These are phyloP conservation scores for Ligustrum vulgare DNA, from an alignment of 257 asterid genomes.

Conservation along the genomic window DNA sequence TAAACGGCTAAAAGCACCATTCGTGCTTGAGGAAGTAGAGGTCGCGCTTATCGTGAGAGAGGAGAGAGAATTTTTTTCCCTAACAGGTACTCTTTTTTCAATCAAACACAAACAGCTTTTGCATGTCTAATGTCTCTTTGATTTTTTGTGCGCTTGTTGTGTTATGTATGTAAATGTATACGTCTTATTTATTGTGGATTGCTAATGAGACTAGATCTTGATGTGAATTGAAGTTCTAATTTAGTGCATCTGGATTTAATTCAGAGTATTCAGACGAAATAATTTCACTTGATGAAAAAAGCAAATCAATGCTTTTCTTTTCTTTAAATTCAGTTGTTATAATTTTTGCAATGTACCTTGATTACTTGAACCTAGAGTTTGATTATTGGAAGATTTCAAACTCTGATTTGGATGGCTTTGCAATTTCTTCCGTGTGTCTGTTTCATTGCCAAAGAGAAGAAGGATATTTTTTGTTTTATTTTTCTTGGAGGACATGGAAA, in stretches of 20 bases:
- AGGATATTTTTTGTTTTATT: not conserved
- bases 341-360: slow-evolving; percentile 10
- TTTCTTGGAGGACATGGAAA: not conserved
- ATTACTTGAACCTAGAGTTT: not conserved
- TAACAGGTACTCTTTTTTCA: slow-evolving; percentile 22
- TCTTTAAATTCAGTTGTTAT: not conserved
- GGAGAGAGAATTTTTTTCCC: not conserved
- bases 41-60: not conserved
- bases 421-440: not conserved
- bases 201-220: slow-evolving; percentile 23
- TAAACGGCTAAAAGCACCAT: not conserved
- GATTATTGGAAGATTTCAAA: slow-evolving; percentile 12
- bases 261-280: not conserved
- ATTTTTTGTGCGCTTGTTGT: not conserved
- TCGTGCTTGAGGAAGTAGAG: not conserved
- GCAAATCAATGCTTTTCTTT: not conserved
- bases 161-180: not conserved
- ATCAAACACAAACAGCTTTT: not conserved
- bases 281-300: not conserved
- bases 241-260: not conserved
- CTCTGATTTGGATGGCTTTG: not conserved
- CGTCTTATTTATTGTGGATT: not conserved
- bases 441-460: not conserved
- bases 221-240: not conserved
- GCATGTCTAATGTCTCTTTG: not conserved